phyloP scores from a whole-genome alignment of 768 basidiomycete genomes.

The Solioccasus polychromus region DNA sequence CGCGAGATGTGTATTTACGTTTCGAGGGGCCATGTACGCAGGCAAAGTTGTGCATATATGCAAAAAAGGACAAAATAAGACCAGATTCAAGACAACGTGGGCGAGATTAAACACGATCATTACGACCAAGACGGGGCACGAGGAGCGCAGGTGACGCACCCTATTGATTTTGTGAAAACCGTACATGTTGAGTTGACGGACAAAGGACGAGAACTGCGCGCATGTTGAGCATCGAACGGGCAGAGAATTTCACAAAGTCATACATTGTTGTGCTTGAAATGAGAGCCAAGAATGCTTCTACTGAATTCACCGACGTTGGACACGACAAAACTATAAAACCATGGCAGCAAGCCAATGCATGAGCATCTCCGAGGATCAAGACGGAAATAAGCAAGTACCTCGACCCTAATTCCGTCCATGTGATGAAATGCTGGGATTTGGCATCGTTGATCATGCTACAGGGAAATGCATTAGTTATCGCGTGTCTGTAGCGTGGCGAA shows the following conservation, averaged over 20 bases:
- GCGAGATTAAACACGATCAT: slow-evolving; percentile 7
- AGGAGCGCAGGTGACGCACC: slow-evolving; percentile 40
- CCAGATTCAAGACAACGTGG: background rate
- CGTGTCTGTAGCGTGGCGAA: background rate
- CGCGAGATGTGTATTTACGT: background rate
- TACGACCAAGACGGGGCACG: slow-evolving; percentile 6
- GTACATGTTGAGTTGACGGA: slow-evolving; percentile 94
- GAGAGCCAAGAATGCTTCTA: slow-evolving; percentile 76
- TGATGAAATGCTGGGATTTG: slow-evolving; percentile 75
- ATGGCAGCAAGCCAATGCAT: no score
- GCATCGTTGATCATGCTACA: slow-evolving; percentile 83
- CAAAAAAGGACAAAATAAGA: background rate
- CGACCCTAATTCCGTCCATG: slow-evolving; percentile 80
- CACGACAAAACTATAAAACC: slow-evolving; percentile 73
- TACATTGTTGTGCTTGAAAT: slow-evolving; percentile 91
- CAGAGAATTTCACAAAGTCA: slow-evolving; percentile 25
- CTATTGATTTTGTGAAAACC: slow-evolving; percentile 94
- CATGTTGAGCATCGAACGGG: slow-evolving; percentile 4
- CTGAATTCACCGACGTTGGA: slow-evolving; percentile 86
- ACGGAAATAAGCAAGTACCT: slow-evolving; percentile 35
- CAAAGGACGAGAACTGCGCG: slow-evolving; percentile 85
- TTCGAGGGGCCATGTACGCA: slow-evolving; percentile 3
- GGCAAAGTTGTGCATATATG: slow-evolving; percentile 2
- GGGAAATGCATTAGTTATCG: background rate
- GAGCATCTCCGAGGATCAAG: background rate